Percentiles rank a stretch among this genome's conserved stretches.
These are phyloP conservation scores for Ogataea ganodermae DNA, from an alignment of 805 yeast genomes.

Conservation along the genomic window DNA sequence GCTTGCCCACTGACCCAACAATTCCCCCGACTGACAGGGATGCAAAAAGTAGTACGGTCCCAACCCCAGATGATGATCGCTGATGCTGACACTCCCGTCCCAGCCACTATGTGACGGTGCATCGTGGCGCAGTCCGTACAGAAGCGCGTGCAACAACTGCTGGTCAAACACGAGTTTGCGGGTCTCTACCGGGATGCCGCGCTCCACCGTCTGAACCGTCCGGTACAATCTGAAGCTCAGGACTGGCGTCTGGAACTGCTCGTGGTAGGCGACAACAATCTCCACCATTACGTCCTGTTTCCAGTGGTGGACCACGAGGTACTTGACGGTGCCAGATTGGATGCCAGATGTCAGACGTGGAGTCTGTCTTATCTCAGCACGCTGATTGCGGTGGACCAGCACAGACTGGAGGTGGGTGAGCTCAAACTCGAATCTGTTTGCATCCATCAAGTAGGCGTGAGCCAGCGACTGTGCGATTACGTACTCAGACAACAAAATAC, in stretches of 20 bases:
- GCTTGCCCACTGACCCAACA: constrained; percentile 26
- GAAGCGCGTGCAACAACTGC: constrained; percentile 1
- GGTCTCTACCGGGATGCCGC: constrained; percentile 8
- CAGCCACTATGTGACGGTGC: neutral
- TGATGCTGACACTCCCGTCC: constrained; percentile 7
- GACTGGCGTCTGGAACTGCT: constrained; percentile 19
- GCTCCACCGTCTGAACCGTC: neutral
- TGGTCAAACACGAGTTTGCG: constrained; percentile 17
- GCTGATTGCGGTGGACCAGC: neutral
- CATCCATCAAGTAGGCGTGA: neutral
- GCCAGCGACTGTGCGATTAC: no score
- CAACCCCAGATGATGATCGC: constrained; percentile 13
- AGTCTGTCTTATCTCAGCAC: neutral
- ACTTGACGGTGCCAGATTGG: no score
- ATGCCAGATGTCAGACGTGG: no score
- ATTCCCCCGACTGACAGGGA: constrained; percentile 41
- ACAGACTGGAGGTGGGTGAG: neutral
- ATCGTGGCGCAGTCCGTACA: constrained; percentile 3
- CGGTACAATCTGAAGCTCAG: constrained; percentile 18
- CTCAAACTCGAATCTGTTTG: neutral
- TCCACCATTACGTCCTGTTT: constrained; percentile 3
- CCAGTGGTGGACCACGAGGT: neutral
- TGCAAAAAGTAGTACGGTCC: constrained; percentile 36
- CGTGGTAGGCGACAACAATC: constrained; percentile 14
- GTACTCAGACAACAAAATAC: no score